Percentiles rank a stretch among this genome's conserved stretches.
phyloP scores from a whole-genome alignment of 148 eudicot genomes.

The Polygonum maritimum region DNA sequence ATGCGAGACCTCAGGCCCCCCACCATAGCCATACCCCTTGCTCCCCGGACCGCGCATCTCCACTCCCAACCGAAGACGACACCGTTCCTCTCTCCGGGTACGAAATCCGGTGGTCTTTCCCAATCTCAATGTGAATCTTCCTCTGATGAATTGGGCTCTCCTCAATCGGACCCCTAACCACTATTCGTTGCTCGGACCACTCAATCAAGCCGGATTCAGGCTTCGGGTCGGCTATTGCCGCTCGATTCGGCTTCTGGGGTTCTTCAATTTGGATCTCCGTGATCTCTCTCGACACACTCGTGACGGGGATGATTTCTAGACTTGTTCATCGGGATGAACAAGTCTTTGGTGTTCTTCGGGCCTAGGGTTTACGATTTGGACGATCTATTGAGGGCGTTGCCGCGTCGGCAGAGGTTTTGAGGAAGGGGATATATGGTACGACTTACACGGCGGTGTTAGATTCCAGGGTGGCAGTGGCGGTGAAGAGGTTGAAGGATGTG shows the following conservation, averaged over 20 bases:
- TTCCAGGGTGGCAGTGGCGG: constrained; percentile 61
- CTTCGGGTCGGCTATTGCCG: constrained; percentile 15
- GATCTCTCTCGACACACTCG: constrained; percentile 49
- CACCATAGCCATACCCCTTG: constrained; percentile 17
- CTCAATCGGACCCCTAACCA: constrained; percentile 16
- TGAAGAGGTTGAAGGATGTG: constrained; percentile 87
- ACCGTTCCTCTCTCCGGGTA: constrained; percentile 30
- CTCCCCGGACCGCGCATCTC: constrained; percentile 29
- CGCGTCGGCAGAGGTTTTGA: constrained; percentile 65
- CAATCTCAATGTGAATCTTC: constrained; percentile 44
- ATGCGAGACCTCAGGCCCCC: constrained; percentile 53
- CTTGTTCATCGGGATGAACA: constrained; percentile 8
- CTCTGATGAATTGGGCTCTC: constrained; percentile 21
- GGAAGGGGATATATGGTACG: constrained; percentile 88
- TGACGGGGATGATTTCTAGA: neutral
- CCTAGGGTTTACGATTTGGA: constrained; percentile 61
- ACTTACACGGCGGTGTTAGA: constrained; percentile 81
- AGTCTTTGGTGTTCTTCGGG: constrained; percentile 69
- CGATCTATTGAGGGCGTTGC: constrained; percentile 62
- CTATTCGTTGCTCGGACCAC: constrained; percentile 11
- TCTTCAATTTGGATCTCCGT: constrained; percentile 43
- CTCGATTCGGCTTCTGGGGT: constrained; percentile 14
- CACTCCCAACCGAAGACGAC: constrained; percentile 21
- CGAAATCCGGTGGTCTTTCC: constrained; percentile 45
- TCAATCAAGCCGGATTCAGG: constrained; percentile 21